Conservation (phyloP, 257 asterid species). For the Solanum medicagineum region DNA sequence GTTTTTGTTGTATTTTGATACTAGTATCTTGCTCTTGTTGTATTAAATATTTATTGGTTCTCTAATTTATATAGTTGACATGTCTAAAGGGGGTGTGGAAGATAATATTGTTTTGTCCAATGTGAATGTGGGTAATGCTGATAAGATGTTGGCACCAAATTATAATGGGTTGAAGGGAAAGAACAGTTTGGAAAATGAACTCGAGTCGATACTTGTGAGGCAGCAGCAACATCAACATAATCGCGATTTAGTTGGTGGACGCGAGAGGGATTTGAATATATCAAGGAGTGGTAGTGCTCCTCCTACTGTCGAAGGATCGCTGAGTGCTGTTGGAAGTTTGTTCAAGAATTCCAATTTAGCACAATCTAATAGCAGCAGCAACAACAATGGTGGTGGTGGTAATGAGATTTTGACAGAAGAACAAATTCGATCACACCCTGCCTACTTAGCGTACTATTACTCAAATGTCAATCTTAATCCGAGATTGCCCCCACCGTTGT, state of each 20-base stretch:
- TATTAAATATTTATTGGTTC: neutral
- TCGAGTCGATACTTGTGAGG: constrained; percentile 45
- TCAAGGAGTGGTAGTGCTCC: constrained; percentile 81
- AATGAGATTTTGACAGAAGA: constrained; percentile 39
- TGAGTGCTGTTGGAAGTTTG: constrained; percentile 41
- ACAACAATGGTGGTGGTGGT: neutral
- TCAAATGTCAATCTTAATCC: constrained; percentile 74
- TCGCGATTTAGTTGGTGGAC: constrained; percentile 25
- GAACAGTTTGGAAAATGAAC: constrained; percentile 38
- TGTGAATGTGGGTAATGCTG: constrained; percentile 1
- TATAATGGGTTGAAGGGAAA: constrained; percentile 28
- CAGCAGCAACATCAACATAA: constrained; percentile 20
- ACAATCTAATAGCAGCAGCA: constrained; percentile 1
- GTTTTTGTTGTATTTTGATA: no score
- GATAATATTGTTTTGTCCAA: constrained; percentile 4
- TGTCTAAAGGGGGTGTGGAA: constrained; percentile 4
- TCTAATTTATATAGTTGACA: neutral
- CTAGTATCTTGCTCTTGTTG: neutral
- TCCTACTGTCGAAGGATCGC: constrained; percentile 68
- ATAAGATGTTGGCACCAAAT: constrained; percentile 27
- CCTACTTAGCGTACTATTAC: constrained; percentile 64
- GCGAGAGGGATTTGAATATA: constrained; percentile 40
- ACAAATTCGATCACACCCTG: constrained; percentile 64
- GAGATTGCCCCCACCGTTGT: constrained; percentile 67
- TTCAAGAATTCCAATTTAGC: constrained; percentile 23